Evolutionary conservation across 2,329 filamentous ascomycete genomes (phyloP).

Genomic region (Arachnomyces sp.): DNA sequence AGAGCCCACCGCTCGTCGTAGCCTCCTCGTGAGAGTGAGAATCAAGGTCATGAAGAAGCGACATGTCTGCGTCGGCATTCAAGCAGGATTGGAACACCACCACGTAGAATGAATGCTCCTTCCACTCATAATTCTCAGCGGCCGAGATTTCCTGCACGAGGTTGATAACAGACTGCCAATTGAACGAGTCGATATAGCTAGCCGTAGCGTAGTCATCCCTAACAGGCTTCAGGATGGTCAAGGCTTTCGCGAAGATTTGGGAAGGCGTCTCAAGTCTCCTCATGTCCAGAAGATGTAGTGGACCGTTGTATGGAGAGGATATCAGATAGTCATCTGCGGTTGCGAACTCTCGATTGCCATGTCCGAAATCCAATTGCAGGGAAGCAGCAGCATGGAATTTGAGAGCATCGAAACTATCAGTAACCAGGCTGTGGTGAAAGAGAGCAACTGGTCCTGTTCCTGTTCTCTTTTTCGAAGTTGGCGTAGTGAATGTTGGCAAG

Average conservation of each 20-base stretch:
- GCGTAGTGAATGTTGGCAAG: conserved; percentile 1
- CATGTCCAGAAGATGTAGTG: conserved; percentile 65
- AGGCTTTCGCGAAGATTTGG: conserved; percentile 61
- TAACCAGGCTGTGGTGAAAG: conserved; percentile 24
- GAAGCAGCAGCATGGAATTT: conserved; percentile 29
- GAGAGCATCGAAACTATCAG: conserved; percentile 25
- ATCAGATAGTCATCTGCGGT: conserved; percentile 40
- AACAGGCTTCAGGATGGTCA: conserved; percentile 55
- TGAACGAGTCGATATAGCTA: conserved; percentile 65
- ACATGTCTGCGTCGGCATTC: conserved; percentile 56
- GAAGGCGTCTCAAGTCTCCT: conserved; percentile 56
- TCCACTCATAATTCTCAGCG: conserved; percentile 48
- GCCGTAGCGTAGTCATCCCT: conserved; percentile 68
- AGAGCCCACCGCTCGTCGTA: conserved; percentile 65
- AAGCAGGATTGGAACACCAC: conserved; percentile 75
- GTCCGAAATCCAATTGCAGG: conserved; percentile 20
- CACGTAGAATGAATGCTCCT: conserved; percentile 63
- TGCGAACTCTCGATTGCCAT: conserved; percentile 9
- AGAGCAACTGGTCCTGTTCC: conserved; percentile 13
- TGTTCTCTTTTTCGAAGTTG: conserved; percentile 1
- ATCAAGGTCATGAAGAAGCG: conserved; percentile 63
- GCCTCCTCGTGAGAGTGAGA: conserved; percentile 74
- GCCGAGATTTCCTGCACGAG: conserved; percentile 47
- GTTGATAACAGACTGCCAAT: conserved; percentile 59
- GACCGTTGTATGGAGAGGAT: conserved; percentile 67